A percentile compares a stretch with the other conserved stretches of the same genome.
Conservation (phyloP, 176 grass and related monocot genomes). For the Alloteropsis semialata region DNA sequence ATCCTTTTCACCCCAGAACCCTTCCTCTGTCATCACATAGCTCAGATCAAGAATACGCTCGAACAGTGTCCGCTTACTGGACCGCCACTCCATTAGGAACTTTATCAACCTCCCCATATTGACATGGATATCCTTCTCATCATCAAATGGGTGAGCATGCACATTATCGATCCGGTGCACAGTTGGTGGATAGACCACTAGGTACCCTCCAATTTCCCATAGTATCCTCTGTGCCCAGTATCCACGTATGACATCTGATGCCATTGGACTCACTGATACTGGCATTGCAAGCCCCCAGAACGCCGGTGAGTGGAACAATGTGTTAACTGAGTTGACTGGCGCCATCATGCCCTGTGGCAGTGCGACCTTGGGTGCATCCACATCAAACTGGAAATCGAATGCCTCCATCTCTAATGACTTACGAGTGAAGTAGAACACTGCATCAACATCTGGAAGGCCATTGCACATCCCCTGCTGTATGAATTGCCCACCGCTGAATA, state of each 20-base stretch:
- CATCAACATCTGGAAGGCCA: conserved; percentile 81
- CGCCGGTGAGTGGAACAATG: conserved; percentile 79
- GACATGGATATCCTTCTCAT: conserved; percentile 94
- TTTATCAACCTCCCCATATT: conserved; percentile 76
- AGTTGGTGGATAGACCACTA: conserved; percentile 76
- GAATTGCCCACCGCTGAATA: conserved; percentile 72
- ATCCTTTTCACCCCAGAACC: conserved; percentile 81
- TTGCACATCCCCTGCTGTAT: conserved; percentile 89
- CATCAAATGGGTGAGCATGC: conserved; percentile 53
- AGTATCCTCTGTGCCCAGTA: conserved; percentile 87
- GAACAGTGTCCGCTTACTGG: conserved; percentile 65
- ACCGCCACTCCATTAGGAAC: conserved; percentile 76
- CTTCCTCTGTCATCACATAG: conserved; percentile 72
- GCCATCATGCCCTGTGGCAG: conserved; percentile 80
- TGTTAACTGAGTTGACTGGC: conserved; percentile 74
- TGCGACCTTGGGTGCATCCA: conserved; percentile 68
- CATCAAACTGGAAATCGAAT: conserved; percentile 54
- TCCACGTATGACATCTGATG: conserved; percentile 79
- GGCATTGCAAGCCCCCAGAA: conserved; percentile 89
- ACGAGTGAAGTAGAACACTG: conserved; percentile 85
- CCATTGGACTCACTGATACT: conserved; percentile 79
- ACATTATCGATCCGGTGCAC: conserved; percentile 62
- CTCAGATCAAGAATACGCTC: conserved; percentile 86
- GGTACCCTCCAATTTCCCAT: conserved; percentile 86
- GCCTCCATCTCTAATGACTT: conserved; percentile 54